Conservation (phyloP, 352 stramenopile genomes). For the Pythium monospermum region DNA sequence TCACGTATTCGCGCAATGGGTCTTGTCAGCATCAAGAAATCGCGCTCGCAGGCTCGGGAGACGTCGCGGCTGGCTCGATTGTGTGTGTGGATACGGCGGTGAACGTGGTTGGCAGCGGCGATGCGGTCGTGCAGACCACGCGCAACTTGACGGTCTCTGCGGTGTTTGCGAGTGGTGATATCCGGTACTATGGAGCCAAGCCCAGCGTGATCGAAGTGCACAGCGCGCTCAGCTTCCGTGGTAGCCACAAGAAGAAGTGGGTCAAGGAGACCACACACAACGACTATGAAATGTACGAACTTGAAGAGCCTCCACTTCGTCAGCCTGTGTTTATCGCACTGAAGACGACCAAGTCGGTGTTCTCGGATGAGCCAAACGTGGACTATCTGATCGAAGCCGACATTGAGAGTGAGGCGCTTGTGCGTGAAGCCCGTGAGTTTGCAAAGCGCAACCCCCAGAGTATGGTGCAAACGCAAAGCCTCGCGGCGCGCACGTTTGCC, state of each 20-base stretch:
- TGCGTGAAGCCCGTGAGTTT: too few relatives aligned
- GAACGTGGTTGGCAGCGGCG: slow-evolving; percentile 29
- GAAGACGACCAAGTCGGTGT: not conserved
- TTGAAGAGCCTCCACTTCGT: not conserved
- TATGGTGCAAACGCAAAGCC: too few relatives aligned
- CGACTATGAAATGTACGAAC: slow-evolving; percentile 2
- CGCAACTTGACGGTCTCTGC: slow-evolving; percentile 24
- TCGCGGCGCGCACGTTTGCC: too few relatives aligned
- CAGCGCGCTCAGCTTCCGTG: not conserved
- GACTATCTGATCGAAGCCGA: not conserved
- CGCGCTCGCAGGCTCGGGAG: slow-evolving; percentile 25
- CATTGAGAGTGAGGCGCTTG: too few relatives aligned
- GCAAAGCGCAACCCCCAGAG: too few relatives aligned
- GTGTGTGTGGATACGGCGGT: slow-evolving; percentile 30
- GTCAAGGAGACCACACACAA: slow-evolving; percentile 6
- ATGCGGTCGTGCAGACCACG: slow-evolving; percentile 33
- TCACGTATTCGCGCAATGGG: slow-evolving; percentile 27
- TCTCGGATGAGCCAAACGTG: slow-evolving; percentile 1
- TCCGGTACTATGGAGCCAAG: slow-evolving; percentile 29
- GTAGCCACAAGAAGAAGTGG: not conserved
- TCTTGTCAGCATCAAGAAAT: slow-evolving; percentile 22
- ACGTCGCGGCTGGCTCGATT: slow-evolving; percentile 31
- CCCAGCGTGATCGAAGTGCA: slow-evolving; percentile 24
- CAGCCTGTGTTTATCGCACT: not conserved
- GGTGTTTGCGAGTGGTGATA: slow-evolving; percentile 21